Evolutionary conservation across 306 rosid genomes (phyloP).

Genomic region (Acacia melanoxylon): DNA sequence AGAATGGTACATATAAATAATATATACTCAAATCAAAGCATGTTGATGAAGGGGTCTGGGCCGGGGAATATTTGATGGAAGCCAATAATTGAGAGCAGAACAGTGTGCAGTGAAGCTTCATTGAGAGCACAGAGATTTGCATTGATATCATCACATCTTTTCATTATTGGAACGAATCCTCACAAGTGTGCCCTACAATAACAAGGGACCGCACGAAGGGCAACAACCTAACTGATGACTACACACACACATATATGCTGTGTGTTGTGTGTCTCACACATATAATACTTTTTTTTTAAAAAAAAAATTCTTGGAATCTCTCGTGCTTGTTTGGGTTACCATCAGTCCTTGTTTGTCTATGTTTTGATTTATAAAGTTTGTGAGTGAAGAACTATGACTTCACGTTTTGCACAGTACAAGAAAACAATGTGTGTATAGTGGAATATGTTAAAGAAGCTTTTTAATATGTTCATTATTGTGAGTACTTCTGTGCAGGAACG

Average conservation of each 20-base stretch:
- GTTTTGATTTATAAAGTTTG: background rate
- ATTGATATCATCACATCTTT: conserved; percentile 15
- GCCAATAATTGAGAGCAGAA: conserved; percentile 30
- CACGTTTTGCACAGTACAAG: conserved; percentile 38
- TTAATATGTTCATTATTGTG: background rate
- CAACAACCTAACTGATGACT: conserved; percentile 7
- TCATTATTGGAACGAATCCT: conserved; percentile 22
- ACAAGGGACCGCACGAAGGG: background rate
- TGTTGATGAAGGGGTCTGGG: background rate
- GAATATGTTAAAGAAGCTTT: background rate
- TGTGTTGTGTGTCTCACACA: background rate
- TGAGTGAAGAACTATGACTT: conserved; percentile 25
- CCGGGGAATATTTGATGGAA: background rate
- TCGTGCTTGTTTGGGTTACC: conserved; percentile 10
- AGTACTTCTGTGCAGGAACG: background rate
- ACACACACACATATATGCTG: background rate
- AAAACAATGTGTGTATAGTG: background rate
- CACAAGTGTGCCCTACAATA: conserved; percentile 21
- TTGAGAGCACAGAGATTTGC: conserved; percentile 22
- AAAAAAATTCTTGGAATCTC: background rate
- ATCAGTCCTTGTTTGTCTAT: conserved; percentile 23
- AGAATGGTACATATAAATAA: background rate
- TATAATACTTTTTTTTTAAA: background rate
- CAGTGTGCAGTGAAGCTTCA: conserved; percentile 17
- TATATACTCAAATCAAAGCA: background rate